These are phyloP conservation scores for Thyridium curvatum DNA, from an alignment of 2,329 filamentous ascomycete genomes.

Conservation along the genomic window DNA sequence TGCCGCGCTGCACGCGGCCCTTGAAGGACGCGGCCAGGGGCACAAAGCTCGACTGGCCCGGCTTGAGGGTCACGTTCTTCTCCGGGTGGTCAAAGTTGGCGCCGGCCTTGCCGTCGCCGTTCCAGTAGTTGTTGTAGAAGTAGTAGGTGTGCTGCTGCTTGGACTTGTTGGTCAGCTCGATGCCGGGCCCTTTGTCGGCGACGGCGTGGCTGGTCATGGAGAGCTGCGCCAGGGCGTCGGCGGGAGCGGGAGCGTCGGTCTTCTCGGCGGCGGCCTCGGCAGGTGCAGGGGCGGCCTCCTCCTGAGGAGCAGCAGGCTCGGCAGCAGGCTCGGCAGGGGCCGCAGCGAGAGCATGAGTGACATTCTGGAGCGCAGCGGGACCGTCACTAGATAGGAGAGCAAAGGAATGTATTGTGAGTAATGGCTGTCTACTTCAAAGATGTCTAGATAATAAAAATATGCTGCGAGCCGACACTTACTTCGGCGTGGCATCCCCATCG, in stretches of 20 bases:
- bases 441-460: slow-evolving; percentile 1
- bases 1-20: slow-evolving; percentile 32
- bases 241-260: too few species aligned
- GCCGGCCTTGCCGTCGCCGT: slow-evolving; percentile 28
- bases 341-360: background rate
- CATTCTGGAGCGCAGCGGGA: background rate
- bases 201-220: background rate
- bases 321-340: background rate
- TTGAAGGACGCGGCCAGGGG: slow-evolving; percentile 24
- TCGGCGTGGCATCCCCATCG: slow-evolving; percentile 16
- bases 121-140: slow-evolving; percentile 35
- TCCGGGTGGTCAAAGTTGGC: slow-evolving; percentile 31
- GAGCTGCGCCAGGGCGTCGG: too few species aligned
- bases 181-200: slow-evolving; percentile 19
- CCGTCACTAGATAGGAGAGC: background rate
- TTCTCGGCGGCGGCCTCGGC: too few species aligned
- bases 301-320: background rate
- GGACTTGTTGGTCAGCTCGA: slow-evolving; percentile 28
- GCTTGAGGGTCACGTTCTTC: slow-evolving; percentile 22
- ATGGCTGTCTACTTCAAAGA: background rate
- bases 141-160: slow-evolving; percentile 22
- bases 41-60: slow-evolving; percentile 22
- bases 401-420: background rate
- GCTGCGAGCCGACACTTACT: slow-evolving; percentile 1
- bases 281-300: too few species aligned